Base-by-base conservation (phyloP, 805 yeast species). In the Monosporozyma servazzii region DNA sequence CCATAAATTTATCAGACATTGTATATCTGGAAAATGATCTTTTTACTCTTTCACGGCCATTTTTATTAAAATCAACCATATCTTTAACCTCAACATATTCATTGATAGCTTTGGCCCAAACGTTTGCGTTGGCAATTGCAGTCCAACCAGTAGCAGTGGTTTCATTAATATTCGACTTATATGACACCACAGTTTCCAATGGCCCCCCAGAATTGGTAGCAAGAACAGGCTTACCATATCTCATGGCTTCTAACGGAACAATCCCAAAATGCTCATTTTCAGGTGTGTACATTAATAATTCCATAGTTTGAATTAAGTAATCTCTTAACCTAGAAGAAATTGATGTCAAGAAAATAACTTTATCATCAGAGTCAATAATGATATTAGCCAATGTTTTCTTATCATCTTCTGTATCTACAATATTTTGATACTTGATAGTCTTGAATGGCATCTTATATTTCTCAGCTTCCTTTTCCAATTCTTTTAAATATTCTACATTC, bases 191-290 rank as follows among this genome's bases (percentile, higher is more conserved):
- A 0, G 96, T 84, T 64, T 93, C 99, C 36, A 82, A 68, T 0
- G 99, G 99, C 0, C 99, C 99, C 27, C 99, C 99, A 40, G 81
- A 81, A 61, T 86, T 81, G 5, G 84, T 83, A 0, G 96, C 96
- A 48, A 93, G 70, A 0, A 90, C 96, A 0, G 96, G 88, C 0
- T 84, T 83, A 29, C 86, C 84, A 52, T 79, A 74, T 46, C 84
- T 75, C 97, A 93, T 90, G 11, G 96, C 90, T 65, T 93, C 99
- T 15, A 93, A 75, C 1, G 99, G 99, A 9, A 93, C 99, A 56
- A 93, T 93, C 13, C 99, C 99, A 64, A 93, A 93, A 70, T 93
- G 99, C 67, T 93, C 99, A 59, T 77, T 78, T 0, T 86, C 75
- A 2, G 99, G 99, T 0, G 99, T 93, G 64, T 93, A 93, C 45